Evolutionary conservation across 208 protist genomes (phyloP).

Genomic region (Leishmania amazonensis): DNA sequence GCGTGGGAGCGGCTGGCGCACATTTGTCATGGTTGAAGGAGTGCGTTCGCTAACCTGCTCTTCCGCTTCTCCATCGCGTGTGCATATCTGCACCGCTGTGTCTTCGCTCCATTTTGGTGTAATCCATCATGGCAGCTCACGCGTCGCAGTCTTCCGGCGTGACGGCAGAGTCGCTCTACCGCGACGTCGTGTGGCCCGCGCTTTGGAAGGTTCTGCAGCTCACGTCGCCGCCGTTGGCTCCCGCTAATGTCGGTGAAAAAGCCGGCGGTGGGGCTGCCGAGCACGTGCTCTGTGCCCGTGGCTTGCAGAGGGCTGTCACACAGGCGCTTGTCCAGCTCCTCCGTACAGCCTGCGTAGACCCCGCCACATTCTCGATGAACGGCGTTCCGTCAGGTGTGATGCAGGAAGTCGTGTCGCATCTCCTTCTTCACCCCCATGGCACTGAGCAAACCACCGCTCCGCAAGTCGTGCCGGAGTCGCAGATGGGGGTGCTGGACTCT

Average conservation of each 20-base stretch:
- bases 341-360: neutral
- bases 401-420: conserved; percentile 18
- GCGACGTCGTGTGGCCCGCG: conserved; percentile 21
- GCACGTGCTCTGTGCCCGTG: conserved; percentile 3
- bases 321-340: conserved; percentile 25
- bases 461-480: neutral
- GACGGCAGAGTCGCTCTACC: conserved; percentile 22
- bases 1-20: neutral
- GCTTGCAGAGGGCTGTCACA: conserved; percentile 19
- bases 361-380: neutral
- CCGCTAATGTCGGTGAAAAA: neutral
- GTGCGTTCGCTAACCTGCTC: neutral
- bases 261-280: neutral
- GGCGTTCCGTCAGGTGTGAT: neutral
- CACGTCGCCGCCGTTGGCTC: neutral
- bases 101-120: neutral
- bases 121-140: neutral
- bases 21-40: neutral
- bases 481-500: conserved; percentile 15
- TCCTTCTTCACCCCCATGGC: conserved; percentile 21
- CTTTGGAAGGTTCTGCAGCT: conserved; percentile 27
- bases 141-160: neutral
- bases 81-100: no score
- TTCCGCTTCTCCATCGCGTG: neutral
- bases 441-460: neutral